Conservation (phyloP, 441 rosid species). For the Corymbia calophylla region DNA sequence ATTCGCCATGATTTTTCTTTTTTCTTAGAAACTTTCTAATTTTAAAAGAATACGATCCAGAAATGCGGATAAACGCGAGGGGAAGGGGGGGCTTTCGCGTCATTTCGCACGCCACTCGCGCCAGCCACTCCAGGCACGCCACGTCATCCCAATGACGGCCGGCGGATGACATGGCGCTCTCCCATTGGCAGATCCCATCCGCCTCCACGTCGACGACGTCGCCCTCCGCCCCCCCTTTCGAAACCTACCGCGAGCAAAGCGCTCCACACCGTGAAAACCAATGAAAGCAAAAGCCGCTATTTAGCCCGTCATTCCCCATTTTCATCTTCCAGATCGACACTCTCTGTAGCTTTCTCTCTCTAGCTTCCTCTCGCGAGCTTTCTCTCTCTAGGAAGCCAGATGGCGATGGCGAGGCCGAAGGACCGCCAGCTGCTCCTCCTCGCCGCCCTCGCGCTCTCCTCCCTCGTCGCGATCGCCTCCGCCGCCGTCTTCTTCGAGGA, state of each 20-base stretch:
- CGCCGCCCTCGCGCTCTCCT: conserved; percentile 17
- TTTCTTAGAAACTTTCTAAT: background rate
- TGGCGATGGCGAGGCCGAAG: conserved; percentile 29
- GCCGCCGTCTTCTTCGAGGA: conserved; percentile 83
- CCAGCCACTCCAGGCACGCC: conserved; percentile 32
- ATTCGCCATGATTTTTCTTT: background rate
- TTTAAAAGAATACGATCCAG: background rate
- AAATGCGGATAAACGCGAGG: background rate
- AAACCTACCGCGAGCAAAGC: background rate
- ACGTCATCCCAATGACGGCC: conserved; percentile 36
- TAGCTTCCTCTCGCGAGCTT: background rate
- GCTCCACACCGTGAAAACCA: background rate
- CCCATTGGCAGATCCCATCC: background rate
- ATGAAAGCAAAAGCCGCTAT: conserved; percentile 5
- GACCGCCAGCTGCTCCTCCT: conserved; percentile 30
- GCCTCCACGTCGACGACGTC: background rate
- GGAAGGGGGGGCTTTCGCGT: background rate
- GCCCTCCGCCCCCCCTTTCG: fast-evolving
- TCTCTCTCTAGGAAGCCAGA: conserved; percentile 3
- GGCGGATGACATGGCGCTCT: background rate
- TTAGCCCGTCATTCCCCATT: background rate
- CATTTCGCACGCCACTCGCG: background rate
- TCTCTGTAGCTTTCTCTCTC: background rate
- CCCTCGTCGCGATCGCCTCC: conserved; percentile 40
- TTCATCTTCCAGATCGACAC: background rate